Conservation (phyloP, 1,284 basidiomycete species). For the Ceratobasidium sp. region DNA sequence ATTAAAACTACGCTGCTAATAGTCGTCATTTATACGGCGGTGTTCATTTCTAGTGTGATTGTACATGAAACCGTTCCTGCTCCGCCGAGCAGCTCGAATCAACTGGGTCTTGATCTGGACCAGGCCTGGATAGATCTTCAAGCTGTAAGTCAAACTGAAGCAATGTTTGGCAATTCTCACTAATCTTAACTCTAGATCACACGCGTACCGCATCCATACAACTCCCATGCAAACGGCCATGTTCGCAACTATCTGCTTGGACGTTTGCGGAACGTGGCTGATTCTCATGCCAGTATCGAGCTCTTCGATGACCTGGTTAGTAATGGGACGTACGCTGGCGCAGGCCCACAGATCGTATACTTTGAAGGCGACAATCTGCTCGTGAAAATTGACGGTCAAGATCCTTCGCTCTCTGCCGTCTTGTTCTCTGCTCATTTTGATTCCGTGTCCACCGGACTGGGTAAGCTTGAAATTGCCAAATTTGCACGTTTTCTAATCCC, state of each 20-base stretch:
- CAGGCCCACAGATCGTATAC: constrained; percentile 58
- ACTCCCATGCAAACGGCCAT: constrained; percentile 76
- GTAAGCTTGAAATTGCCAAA: constrained; percentile 17
- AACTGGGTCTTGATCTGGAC: constrained; percentile 65
- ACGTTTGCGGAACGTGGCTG: constrained; percentile 62
- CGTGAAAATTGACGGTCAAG: constrained; percentile 71
- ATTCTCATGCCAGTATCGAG: constrained; percentile 57
- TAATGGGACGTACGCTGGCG: constrained; percentile 63
- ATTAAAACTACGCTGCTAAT: constrained; percentile 58
- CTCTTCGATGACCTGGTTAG: constrained; percentile 67
- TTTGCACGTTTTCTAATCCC: not conserved
- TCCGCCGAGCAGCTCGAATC: constrained; percentile 55
- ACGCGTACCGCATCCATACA: constrained; percentile 74
- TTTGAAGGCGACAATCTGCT: constrained; percentile 79
- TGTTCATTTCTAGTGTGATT: constrained; percentile 64
- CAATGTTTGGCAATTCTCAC: not conserved
- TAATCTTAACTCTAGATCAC: constrained; percentile 63
- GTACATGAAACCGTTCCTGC: constrained; percentile 65
- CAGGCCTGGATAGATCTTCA: constrained; percentile 71
- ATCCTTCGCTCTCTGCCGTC: constrained; percentile 60
- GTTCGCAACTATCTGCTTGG: constrained; percentile 69
- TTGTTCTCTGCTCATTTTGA: constrained; percentile 82
- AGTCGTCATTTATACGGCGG: constrained; percentile 61
- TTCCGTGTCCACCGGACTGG: constrained; percentile 77
- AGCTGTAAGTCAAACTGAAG: constrained; percentile 56